Evolutionary conservation across 2,329 filamentous ascomycete genomes (phyloP).

Genomic region (Fusarium vanettenii): DNA sequence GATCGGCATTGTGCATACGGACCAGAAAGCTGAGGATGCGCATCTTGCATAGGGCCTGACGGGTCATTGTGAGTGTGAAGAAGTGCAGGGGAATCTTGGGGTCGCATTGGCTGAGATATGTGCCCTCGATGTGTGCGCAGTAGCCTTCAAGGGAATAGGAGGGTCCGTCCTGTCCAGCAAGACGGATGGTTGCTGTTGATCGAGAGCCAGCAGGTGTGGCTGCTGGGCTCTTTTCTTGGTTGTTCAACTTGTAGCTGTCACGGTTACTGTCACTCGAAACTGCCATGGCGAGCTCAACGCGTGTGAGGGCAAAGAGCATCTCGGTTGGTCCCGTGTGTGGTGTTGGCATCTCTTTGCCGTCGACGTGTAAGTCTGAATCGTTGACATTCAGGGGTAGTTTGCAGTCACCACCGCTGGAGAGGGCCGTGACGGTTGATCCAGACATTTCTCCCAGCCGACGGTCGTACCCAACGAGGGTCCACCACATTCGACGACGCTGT

Average conservation of each 20-base stretch:
- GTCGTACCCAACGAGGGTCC: slow-evolving; percentile 77
- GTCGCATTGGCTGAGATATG: slow-evolving; percentile 68
- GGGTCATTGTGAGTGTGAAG: slow-evolving; percentile 69
- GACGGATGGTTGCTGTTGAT: slow-evolving; percentile 52
- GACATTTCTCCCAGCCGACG: slow-evolving; percentile 75
- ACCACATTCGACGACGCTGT: slow-evolving; percentile 79
- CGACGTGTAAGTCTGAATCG: slow-evolving; percentile 67
- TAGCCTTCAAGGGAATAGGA: slow-evolving; percentile 64
- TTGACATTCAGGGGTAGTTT: slow-evolving; percentile 71
- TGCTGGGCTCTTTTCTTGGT: slow-evolving; percentile 42
- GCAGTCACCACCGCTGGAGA: slow-evolving; percentile 66
- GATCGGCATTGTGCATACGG: slow-evolving; percentile 56
- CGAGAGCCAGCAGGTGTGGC: slow-evolving; percentile 36
- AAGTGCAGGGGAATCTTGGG: slow-evolving; percentile 69
- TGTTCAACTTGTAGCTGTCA: slow-evolving; percentile 46
- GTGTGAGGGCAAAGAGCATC: slow-evolving; percentile 69
- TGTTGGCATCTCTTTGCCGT: slow-evolving; percentile 65
- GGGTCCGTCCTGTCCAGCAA: slow-evolving; percentile 63
- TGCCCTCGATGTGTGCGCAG: slow-evolving; percentile 65
- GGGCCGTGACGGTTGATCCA: slow-evolving; percentile 66
- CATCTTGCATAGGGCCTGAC: slow-evolving; percentile 66
- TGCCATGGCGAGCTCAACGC: slow-evolving; percentile 67
- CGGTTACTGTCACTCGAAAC: slow-evolving; percentile 60
- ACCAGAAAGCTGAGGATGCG: slow-evolving; percentile 66
- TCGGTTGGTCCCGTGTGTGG: slow-evolving; percentile 66